Conservation (phyloP, 164 flowering plant species). For the Vitis riparia region DNA sequence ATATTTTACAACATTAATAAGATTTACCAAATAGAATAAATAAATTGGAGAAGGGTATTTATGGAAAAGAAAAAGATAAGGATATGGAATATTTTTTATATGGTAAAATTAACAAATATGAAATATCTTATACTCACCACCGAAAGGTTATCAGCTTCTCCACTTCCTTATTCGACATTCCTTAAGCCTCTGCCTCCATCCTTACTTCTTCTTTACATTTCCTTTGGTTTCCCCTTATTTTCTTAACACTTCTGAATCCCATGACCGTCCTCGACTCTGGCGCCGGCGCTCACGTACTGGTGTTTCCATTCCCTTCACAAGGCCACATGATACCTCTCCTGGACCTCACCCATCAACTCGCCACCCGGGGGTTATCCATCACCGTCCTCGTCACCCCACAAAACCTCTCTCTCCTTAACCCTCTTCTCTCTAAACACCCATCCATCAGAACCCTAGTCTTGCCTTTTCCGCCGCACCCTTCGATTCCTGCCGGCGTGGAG, state of each 20-base stretch:
- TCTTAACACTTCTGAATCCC: neutral
- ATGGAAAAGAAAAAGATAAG: too few species aligned
- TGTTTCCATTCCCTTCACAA: constrained; percentile 22
- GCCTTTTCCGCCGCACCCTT: constrained; percentile 15
- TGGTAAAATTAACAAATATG: too few species aligned
- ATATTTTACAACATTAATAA: too few species aligned
- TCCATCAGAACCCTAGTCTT: constrained; percentile 10
- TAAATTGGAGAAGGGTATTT: too few species aligned
- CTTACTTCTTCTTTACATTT: too few species aligned
- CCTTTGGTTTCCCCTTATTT: neutral
- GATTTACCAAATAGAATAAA: too few species aligned
- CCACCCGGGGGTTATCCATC: constrained; percentile 11
- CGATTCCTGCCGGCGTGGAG: constrained; percentile 3
- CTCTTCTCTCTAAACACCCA: constrained; percentile 17
- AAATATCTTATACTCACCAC: too few species aligned
- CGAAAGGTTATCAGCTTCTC: too few species aligned
- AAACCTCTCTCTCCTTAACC: constrained; percentile 16
- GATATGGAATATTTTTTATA: too few species aligned
- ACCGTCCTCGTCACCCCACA: constrained; percentile 16
- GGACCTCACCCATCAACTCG: constrained; percentile 16
- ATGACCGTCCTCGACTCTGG: neutral
- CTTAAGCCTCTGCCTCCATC: too few species aligned
- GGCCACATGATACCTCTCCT: constrained; percentile 35
- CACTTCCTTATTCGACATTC: too few species aligned
- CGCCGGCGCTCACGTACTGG: constrained; percentile 18